Conservation (phyloP, 2,329 filamentous ascomycete species). For the Aspergillus aculeatinus region DNA sequence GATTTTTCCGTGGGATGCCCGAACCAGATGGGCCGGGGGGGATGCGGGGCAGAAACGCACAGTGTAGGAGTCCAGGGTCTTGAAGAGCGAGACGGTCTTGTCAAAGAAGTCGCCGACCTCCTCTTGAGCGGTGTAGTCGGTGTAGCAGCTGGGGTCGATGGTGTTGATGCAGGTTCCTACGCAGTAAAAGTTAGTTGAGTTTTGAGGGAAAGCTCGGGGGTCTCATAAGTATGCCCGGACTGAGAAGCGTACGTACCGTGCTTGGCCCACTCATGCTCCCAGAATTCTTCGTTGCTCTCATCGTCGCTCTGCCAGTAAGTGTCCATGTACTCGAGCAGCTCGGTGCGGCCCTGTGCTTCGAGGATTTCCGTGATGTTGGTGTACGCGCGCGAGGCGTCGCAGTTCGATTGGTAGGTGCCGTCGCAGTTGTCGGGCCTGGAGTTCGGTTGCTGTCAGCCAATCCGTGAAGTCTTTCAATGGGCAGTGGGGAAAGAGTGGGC, state of each 20-base stretch:
- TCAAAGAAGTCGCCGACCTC: slow-evolving; percentile 61
- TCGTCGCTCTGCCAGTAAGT: slow-evolving; percentile 61
- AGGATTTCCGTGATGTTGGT: slow-evolving; percentile 59
- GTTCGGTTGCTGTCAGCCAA: not conserved
- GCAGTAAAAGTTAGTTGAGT: no score
- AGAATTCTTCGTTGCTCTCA: slow-evolving; percentile 58
- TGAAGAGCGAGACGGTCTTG: slow-evolving; percentile 55
- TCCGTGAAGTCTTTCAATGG: not conserved
- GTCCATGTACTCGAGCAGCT: slow-evolving; percentile 58
- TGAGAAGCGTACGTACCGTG: slow-evolving; percentile 47
- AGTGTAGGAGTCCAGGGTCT: slow-evolving; percentile 55
- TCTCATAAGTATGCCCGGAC: no score
- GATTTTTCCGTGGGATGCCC: not conserved
- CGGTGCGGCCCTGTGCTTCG: slow-evolving; percentile 47
- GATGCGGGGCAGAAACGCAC: slow-evolving; percentile 24
- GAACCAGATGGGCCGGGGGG: not conserved
- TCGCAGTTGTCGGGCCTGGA: slow-evolving; percentile 55
- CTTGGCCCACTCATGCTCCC: slow-evolving; percentile 71
- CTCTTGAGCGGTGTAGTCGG: slow-evolving; percentile 52
- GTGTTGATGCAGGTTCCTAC: slow-evolving; percentile 67
- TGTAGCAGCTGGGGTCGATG: slow-evolving; percentile 64
- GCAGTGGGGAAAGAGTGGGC: slow-evolving; percentile 8
- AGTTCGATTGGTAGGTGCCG: slow-evolving; percentile 57
- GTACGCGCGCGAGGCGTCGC: slow-evolving; percentile 56
- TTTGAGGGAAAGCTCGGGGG: no score